These are phyloP conservation scores for Paramecium sexaurelia DNA, from an alignment of 73 alveolate genomes.

Conservation along the genomic window DNA sequence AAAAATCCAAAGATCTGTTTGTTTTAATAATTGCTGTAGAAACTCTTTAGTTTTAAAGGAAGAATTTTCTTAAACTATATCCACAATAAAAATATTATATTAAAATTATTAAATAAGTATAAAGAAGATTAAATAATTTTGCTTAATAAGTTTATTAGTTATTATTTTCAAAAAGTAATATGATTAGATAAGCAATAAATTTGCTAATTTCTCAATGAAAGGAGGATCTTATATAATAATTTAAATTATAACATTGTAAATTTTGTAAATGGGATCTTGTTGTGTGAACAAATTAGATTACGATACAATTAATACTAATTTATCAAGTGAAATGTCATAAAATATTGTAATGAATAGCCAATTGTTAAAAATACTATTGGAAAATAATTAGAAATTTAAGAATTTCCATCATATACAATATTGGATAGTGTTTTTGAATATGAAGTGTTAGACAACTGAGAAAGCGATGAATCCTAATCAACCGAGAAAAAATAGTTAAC, in stretches of 20 bases:
- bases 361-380: not conserved
- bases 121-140: no score
- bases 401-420: not conserved
- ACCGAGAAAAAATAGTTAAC: not conserved
- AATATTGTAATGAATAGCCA: not conserved
- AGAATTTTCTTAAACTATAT: no score
- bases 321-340: not conserved
- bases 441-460: not conserved
- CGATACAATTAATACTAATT: not conserved
- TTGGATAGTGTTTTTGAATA: constrained; percentile 27
- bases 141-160: no score
- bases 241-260: not conserved
- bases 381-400: not conserved
- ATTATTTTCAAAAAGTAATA: not conserved
- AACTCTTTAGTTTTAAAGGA: no score
- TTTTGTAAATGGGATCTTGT: constrained; percentile 20
- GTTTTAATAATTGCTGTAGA: no score
- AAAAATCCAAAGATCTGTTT: no score
- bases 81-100: no score
- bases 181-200: not conserved
- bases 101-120: no score
- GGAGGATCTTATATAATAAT: not conserved
- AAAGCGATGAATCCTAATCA: not conserved
- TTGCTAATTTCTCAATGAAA: not conserved
- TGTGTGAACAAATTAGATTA: not conserved